Conservation (phyloP, 2,329 filamentous ascomycete genomes). For the Fragosphaeria purpurea region DNA sequence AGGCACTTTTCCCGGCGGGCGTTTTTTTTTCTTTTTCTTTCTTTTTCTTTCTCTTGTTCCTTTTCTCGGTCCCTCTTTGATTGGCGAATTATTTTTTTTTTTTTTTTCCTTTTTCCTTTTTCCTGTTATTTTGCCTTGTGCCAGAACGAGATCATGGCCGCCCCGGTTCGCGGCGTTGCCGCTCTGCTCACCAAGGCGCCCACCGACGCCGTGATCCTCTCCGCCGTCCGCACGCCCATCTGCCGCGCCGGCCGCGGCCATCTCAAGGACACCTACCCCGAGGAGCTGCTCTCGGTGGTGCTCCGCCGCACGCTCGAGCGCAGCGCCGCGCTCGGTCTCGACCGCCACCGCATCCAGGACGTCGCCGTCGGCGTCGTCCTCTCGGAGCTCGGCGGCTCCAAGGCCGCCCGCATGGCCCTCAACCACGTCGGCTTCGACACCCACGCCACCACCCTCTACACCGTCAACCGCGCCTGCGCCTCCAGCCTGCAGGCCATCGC, state of each 20-base stretch:
- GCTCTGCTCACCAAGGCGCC: slow-evolving; percentile 70
- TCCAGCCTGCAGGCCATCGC: slow-evolving; percentile 71
- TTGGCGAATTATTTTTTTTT: neutral
- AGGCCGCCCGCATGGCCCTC: slow-evolving; percentile 84
- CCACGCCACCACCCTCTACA: slow-evolving; percentile 64
- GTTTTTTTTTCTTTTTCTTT: neutral
- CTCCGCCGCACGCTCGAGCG: slow-evolving; percentile 54
- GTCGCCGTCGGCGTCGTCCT: slow-evolving; percentile 82
- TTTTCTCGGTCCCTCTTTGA: neutral
- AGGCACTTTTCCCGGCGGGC: too few relatives aligned
- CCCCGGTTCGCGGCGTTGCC: slow-evolving; percentile 54
- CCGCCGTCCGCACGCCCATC: slow-evolving; percentile 79
- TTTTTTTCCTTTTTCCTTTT: neutral
- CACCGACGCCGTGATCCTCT: slow-evolving; percentile 78
- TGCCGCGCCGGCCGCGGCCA: slow-evolving; percentile 74
- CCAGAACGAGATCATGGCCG: slow-evolving; percentile 27
- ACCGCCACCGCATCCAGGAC: slow-evolving; percentile 63
- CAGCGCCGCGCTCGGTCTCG: slow-evolving; percentile 58
- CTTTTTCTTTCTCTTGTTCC: neutral
- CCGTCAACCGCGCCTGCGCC: slow-evolving; percentile 79
- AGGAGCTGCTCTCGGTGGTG: slow-evolving; percentile 68
- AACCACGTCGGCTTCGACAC: slow-evolving; percentile 69
- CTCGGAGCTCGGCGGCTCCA: slow-evolving; percentile 80
- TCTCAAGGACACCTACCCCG: slow-evolving; percentile 81
- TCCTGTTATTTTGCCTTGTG: neutral